Evolutionary conservation across 441 rosid genomes (phyloP).

Genomic region (Adansonia madagascariensis): DNA sequence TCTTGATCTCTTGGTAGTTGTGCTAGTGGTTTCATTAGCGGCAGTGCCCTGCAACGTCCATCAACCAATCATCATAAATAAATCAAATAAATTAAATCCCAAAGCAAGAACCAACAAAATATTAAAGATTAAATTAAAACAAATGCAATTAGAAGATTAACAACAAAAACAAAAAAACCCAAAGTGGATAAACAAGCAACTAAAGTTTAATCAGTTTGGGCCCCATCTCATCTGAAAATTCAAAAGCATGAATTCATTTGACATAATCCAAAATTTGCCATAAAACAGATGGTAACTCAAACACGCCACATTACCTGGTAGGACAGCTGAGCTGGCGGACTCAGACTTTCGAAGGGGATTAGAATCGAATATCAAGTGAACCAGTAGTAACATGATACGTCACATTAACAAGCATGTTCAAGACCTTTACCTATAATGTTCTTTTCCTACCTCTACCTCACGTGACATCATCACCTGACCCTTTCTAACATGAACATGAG

Average conservation of each 20-base stretch:
- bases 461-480: conserved; percentile 36
- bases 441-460: conserved; percentile 5
- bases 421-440: neutral
- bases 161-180: neutral
- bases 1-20: conserved; percentile 49
- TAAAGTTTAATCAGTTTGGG: neutral
- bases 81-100: neutral
- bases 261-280: too few species aligned
- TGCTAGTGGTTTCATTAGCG: conserved; percentile 47
- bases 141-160: neutral
- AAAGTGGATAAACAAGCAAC: neutral
- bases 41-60: conserved; percentile 42
- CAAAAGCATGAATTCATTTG: neutral
- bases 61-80: neutral
- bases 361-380: neutral
- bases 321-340: too few species aligned
- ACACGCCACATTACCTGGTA: neutral
- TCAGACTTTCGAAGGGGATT: too few species aligned
- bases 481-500: conserved; percentile 36
- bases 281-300: neutral
- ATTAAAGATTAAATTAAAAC: neutral
- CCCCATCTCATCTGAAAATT: neutral
- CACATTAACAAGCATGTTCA: neutral
- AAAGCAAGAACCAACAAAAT: neutral
- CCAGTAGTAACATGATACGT: conserved; percentile 18